These are phyloP conservation scores for Hypoxylon sp. DNA, from an alignment of 2,329 filamentous ascomycete genomes.

Conservation along the genomic window DNA sequence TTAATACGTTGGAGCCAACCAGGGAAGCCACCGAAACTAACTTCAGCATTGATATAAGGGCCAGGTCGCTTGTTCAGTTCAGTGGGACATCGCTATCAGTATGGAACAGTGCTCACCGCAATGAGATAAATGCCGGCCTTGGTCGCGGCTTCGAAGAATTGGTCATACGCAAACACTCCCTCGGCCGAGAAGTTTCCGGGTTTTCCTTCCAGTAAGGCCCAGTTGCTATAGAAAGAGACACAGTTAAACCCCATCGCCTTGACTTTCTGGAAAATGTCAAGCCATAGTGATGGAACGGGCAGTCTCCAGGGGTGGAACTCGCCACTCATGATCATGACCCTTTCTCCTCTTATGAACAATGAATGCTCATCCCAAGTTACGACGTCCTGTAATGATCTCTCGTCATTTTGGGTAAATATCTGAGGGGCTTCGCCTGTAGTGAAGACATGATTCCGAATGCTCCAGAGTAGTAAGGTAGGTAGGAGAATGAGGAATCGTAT, in stretches of 20 bases:
- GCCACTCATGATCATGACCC: constrained; percentile 75
- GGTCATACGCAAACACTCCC: constrained; percentile 79
- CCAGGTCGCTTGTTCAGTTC: constrained; percentile 64
- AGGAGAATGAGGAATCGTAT: constrained; percentile 18
- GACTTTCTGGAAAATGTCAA: constrained; percentile 86
- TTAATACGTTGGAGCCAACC: constrained; percentile 81
- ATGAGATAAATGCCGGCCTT: constrained; percentile 83
- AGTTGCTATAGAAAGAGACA: constrained; percentile 84
- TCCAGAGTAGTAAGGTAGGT: constrained; percentile 14
- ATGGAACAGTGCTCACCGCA: constrained; percentile 52
- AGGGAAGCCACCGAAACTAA: constrained; percentile 80
- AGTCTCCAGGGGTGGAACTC: constrained; percentile 75
- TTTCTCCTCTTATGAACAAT: constrained; percentile 74
- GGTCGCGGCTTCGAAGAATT: constrained; percentile 82
- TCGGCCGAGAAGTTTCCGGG: constrained; percentile 78
- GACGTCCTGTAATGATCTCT: constrained; percentile 20
- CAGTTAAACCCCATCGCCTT: constrained; percentile 84
- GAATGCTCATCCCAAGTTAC: constrained; percentile 78
- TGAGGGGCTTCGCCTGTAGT: not conserved
- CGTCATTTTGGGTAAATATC: constrained; percentile 5
- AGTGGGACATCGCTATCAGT: constrained; percentile 1
- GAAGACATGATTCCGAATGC: constrained; percentile 19
- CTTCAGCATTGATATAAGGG: constrained; percentile 85
- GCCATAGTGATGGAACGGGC: constrained; percentile 65
- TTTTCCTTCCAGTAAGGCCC: constrained; percentile 82